A percentile compares a stretch with the other conserved stretches of the same genome.
Evolutionary conservation across 2,329 filamentous ascomycete genomes (phyloP).

Genomic region (Dendryphion nanum): DNA sequence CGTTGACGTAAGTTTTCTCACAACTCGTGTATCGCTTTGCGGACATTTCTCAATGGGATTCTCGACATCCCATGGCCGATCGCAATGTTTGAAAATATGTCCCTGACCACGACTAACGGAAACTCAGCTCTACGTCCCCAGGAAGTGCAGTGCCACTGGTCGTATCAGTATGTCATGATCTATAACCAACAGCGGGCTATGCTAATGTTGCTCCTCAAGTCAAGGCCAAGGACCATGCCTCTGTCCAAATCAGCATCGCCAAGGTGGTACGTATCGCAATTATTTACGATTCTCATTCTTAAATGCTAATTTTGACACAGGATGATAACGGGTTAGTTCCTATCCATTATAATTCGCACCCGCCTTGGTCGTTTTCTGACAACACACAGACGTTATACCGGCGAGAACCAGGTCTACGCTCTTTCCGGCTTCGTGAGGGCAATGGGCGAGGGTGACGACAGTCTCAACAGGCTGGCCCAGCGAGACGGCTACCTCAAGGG

Average conservation of each 20-base stretch:
- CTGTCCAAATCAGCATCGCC: constrained; percentile 93
- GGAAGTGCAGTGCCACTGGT: constrained; percentile 99
- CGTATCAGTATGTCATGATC: constrained; percentile 45
- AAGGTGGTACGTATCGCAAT: too few relatives aligned
- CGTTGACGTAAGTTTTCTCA: constrained; percentile 76
- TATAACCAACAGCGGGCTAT: neutral
- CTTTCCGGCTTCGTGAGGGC: constrained; percentile 96
- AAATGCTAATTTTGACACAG: too few relatives aligned
- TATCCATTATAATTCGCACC: too few relatives aligned
- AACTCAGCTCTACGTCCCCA: constrained; percentile 79
- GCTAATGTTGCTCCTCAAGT: constrained; percentile 68
- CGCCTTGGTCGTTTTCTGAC: too few relatives aligned
- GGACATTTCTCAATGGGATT: neutral
- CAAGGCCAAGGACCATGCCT: constrained; percentile 99
- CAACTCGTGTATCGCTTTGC: constrained; percentile 2
- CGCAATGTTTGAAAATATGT: too few relatives aligned
- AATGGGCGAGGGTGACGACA: constrained; percentile 97
- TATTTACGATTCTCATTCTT: too few relatives aligned
- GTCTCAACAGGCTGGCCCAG: constrained; percentile 92
- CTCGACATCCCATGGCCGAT: too few relatives aligned
- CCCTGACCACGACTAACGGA: too few relatives aligned
- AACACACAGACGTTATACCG: too few relatives aligned
- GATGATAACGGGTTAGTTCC: too few relatives aligned
- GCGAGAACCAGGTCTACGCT: constrained; percentile 97
- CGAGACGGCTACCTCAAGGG: constrained; percentile 94